These are phyloP conservation scores for Malassezia caprae DNA, from an alignment of 1,284 basidiomycete species.

Conservation along the genomic window DNA sequence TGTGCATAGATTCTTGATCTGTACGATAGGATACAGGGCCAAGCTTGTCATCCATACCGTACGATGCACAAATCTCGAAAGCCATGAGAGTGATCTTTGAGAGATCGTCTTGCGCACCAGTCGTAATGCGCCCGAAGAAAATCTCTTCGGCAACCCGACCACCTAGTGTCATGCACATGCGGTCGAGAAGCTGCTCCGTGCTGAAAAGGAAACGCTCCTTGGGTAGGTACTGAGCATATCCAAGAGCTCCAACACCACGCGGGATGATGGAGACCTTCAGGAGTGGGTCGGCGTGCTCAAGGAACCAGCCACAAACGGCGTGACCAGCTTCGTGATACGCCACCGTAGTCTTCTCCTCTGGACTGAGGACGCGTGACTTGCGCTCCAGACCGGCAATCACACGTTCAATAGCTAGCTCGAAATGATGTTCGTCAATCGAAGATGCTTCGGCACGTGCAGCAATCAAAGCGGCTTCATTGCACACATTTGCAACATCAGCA, in stretches of 20 bases:
- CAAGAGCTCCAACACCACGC: conserved; percentile 84
- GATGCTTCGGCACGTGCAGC: conserved; percentile 78
- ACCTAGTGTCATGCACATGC: conserved; percentile 98
- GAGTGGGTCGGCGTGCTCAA: conserved; percentile 91
- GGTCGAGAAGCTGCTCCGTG: conserved; percentile 84
- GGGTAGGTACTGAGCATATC: conserved; percentile 91
- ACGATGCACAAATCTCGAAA: conserved; percentile 63
- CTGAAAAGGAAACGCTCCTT: conserved; percentile 91
- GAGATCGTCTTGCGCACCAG: conserved; percentile 91
- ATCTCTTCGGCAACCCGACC: conserved; percentile 97
- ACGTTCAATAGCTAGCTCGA: conserved; percentile 93
- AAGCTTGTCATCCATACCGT: conserved; percentile 84
- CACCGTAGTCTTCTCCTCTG: conserved; percentile 96
- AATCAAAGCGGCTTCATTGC: conserved; percentile 92
- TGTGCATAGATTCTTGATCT: conserved; percentile 79
- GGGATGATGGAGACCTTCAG: conserved; percentile 98
- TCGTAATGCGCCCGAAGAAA: conserved; percentile 92
- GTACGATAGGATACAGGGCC: conserved; percentile 93
- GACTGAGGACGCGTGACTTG: conserved; percentile 82
- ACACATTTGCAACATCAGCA: conserved; percentile 96
- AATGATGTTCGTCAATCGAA: conserved; percentile 71
- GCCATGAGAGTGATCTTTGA: conserved; percentile 98
- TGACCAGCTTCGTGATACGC: conserved; percentile 99
- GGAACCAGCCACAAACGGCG: conserved; percentile 94
- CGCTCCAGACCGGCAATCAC: conserved; percentile 94